Base-by-base conservation (phyloP, 176 grass and related monocot species). In the Eragrostis nindensis region DNA sequence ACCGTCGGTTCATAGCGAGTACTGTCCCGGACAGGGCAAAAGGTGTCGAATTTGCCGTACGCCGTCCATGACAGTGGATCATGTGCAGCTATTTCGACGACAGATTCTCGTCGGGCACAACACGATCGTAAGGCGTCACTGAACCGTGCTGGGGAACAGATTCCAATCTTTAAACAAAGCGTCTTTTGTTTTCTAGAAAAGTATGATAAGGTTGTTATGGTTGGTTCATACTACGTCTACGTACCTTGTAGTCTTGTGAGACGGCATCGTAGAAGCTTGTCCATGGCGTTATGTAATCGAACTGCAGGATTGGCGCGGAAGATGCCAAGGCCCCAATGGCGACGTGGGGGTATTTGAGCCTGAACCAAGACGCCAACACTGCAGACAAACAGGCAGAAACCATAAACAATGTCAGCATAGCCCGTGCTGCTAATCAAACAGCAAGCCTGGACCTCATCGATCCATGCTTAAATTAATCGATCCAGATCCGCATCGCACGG, bases 281-380 rank as follows among this genome's bases (percentile, higher is more conserved):
- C 92, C 96, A 98, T 0, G 92, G 90, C 0, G 73, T 87, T 68
- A 95, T 98, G 71, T 84, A 5, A 32, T 98, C 96, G 38, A 98
- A 98, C 77, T 98, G 88, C 67, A 95, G 79, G 78, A 98, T 95
- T 13, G 96, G 96, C 7, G 96, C 88, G 26, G 96, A 98, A 43
- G 96, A 93, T 8, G 96, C 86, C 24, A 98, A 3, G 13, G 96
- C 96, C 11, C 96, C 96, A 86, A 98, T 84, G 71, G 92, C 26
- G 11, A 98, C 77, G n/a, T 95, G 96, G 21, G 96, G 96, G 68
- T 98, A 98, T 82, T 98, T 98, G 19, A 98, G 71, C 82, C 96
- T 90, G 93, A 98, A 95, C 96, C 96, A 98, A 1, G 96, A 90
- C 13, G 96, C 90, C 70, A 98, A 46, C 96, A 94, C 92, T 93